Conservation (phyloP, 371 early-diverging fungal genomes). For the Mortierella sp. region DNA sequence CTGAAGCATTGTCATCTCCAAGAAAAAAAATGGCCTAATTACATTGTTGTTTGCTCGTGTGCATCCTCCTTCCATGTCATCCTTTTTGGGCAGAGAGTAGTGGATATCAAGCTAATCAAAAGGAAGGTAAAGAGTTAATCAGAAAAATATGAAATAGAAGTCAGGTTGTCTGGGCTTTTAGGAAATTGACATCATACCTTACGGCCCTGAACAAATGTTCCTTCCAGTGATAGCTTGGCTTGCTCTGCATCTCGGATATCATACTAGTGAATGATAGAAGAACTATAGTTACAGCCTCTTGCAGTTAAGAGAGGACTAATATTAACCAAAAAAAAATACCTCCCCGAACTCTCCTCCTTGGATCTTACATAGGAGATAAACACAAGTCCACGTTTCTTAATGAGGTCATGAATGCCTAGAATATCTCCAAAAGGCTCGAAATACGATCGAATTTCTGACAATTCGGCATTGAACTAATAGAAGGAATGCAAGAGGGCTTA, state of each 20-base stretch:
- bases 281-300: not conserved
- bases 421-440: conserved; percentile 41
- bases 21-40: not conserved
- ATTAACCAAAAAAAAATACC: not conserved
- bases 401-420: conserved; percentile 23
- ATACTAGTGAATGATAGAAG: conserved; percentile 12
- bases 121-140: not conserved
- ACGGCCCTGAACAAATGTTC: conserved; percentile 18
- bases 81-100: conserved; percentile 33
- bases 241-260: conserved; percentile 48
- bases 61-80: conserved; percentile 22
- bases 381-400: conserved; percentile 42
- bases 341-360: too few relatives aligned
- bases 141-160: not conserved
- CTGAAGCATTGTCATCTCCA: not conserved
- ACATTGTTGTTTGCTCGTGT: conserved; percentile 19
- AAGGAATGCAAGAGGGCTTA: not conserved
- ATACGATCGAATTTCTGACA: conserved; percentile 16
- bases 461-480: conserved; percentile 13
- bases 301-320: not conserved
- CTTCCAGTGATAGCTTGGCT: conserved; percentile 34
- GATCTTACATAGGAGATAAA: conserved; percentile 49
- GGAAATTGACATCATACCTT: not conserved
- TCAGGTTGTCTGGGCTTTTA: not conserved
- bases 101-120: conserved; percentile 50